Evolutionary conservation across 495 filamentous ascomycete species (phyloP), one percentile per base, ranked within the genome.

Genomic region (Pyrenopolyporus hunteri): DNA sequence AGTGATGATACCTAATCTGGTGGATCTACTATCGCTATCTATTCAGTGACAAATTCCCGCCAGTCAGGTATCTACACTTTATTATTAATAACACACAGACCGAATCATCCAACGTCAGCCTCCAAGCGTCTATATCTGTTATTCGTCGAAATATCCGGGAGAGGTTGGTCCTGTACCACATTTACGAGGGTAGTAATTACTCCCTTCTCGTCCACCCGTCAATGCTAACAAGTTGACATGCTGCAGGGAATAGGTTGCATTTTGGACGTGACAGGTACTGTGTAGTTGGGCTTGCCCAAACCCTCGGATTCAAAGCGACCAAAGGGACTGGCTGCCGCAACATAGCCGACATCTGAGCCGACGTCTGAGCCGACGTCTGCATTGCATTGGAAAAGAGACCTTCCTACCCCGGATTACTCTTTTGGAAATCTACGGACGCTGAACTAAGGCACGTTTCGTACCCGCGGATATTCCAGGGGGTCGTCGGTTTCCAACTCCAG

Each of bases 391-490:
- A 22, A 31, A 29, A 31, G 31, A 45, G 16, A 50, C 43, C 17
- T 50, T n/a, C 26, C 40, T 53, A 31, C 46, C 33, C 39, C 53
- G 37, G 55, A 55, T 59, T 33, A 33, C 51, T 59, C 36, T 32
- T 32, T 31, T 40, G 43, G n/a, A 33, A 29, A 26, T 33, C 23
- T 25, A 36, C 9, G 23, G 19, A 14, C 35, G 29, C 20, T 28
- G 52, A 53, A 28, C 53, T 50, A 44, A 55, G 35, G 19, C 47
- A 63, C 54, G 55, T 52, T 42, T 48, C 47, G 25, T 37, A 28
- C 49, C 59, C 64, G 64, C 59, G 59, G 54, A 64, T 49, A 67
- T 60, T 48, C 29, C 8, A 40, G 7, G 31, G 40, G 46, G 10
- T 50, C 6, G 20, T 31, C 37, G 3, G 7, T 42, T 13, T 6